These are phyloP conservation scores for Rhizopus arrhizus DNA, from an alignment of 371 early-diverging fungal species.

Conservation along the genomic window DNA sequence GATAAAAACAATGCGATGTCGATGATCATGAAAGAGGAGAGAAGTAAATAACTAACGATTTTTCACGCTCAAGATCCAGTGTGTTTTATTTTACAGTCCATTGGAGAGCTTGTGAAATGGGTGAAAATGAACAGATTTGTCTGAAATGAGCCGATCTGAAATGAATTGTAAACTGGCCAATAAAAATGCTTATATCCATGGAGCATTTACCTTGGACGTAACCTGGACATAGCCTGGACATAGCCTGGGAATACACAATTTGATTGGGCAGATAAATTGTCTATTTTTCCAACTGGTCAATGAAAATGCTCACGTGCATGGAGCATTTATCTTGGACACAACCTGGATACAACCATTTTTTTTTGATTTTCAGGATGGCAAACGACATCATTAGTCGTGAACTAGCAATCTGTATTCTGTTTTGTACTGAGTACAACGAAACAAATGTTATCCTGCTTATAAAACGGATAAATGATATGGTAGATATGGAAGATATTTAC, in stretches of 20 bases:
- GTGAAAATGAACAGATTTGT: slow-evolving; percentile 1
- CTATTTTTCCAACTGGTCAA: too few species aligned
- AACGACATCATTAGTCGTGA: too few species aligned
- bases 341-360: too few species aligned
- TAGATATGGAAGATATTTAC: neutral
- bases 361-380: neutral
- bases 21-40: slow-evolving; percentile 3
- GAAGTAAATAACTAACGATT: neutral
- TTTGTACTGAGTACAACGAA: neutral
- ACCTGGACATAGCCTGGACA: neutral
- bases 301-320: too few species aligned
- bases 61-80: neutral
- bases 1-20: slow-evolving; percentile 1
- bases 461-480: slow-evolving; percentile 1
- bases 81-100: neutral
- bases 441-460: slow-evolving; percentile 3
- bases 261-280: too few species aligned
- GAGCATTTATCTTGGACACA: too few species aligned
- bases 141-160: too few species aligned
- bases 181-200: neutral
- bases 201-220: slow-evolving; percentile 1
- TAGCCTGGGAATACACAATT: too few species aligned
- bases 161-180: slow-evolving; percentile 1
- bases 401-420: too few species aligned
- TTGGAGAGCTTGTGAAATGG: slow-evolving; percentile 1